phyloP scores from a whole-genome alignment of 1,284 basidiomycete genomes.

The Puccinia polysora region DNA sequence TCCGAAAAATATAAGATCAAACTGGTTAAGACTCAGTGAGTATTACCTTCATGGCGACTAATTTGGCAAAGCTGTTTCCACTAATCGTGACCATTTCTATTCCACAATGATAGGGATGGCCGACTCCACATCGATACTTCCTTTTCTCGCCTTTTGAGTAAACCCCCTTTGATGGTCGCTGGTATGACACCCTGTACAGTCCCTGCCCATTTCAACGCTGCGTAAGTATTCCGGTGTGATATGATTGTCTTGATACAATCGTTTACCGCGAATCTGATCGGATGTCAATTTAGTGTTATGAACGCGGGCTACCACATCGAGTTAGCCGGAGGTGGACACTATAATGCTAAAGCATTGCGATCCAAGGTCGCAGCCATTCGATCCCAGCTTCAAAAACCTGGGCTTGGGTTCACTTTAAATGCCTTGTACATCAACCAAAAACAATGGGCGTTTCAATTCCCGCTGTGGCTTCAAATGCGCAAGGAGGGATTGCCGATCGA shows the following conservation, averaged over 20 bases:
- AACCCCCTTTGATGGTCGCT: constrained; percentile 96
- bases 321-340: constrained; percentile 95
- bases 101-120: constrained; percentile 64
- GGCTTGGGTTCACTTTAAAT: constrained; percentile 89
- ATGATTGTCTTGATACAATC: too few relatives aligned
- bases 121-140: constrained; percentile 87
- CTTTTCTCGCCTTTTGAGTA: constrained; percentile 88
- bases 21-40: constrained; percentile 80
- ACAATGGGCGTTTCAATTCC: constrained; percentile 84
- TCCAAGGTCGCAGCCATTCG: constrained; percentile 85
- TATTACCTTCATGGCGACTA: constrained; percentile 15
- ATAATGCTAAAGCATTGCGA: constrained; percentile 80
- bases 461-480: constrained; percentile 95
- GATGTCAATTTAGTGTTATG: constrained; percentile 59
- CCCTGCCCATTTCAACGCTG: constrained; percentile 50
- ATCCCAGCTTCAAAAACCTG: constrained; percentile 66
- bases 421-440: constrained; percentile 96
- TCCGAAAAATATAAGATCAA: constrained; percentile 76
- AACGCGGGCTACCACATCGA: constrained; percentile 94
- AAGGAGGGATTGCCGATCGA: constrained; percentile 90
- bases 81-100: not conserved
- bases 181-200: constrained; percentile 65
- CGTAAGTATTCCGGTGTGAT: too few relatives aligned
- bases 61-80: constrained; percentile 19
- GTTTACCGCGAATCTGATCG: too few relatives aligned